Conservation (phyloP, 306 rosid species). For the Vigna mungo region DNA sequence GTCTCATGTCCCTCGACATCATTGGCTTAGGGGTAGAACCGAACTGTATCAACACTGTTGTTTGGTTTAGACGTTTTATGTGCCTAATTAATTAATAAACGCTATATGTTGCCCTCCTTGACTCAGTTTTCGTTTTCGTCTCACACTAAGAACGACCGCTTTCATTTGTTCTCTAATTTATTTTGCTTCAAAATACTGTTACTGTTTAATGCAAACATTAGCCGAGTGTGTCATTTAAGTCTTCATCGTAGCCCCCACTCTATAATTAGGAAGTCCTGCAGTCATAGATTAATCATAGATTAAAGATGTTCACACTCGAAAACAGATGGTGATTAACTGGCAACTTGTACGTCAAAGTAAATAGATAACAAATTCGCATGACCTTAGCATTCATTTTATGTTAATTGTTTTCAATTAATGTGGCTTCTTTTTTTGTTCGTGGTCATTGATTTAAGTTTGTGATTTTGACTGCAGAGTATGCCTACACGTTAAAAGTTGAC, state of each 20-base stretch:
- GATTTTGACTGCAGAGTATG: constrained; percentile 70
- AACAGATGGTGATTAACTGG: constrained; percentile 7
- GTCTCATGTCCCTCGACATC: constrained; percentile 41
- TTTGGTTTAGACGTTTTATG: constrained; percentile 27
- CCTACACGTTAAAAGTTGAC: constrained; percentile 86
- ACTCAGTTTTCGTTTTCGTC: constrained; percentile 29
- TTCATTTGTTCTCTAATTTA: too few relatives aligned
- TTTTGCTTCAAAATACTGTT: constrained; percentile 34
- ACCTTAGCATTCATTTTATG: not conserved
- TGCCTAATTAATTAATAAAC: constrained; percentile 38
- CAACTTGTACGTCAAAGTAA: not conserved
- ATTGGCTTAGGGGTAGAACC: constrained; percentile 26
- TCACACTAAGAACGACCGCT: not conserved
- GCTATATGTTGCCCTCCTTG: constrained; percentile 41
- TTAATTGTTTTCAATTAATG: too few relatives aligned
- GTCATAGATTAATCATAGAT: constrained; percentile 28
- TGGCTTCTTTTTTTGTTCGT: constrained; percentile 7
- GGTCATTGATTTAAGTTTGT: constrained; percentile 31
- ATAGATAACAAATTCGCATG: not conserved
- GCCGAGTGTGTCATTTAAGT: constrained; percentile 37
- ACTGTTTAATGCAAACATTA: constrained; percentile 37
- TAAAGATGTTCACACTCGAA: constrained; percentile 29
- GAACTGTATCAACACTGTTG: constrained; percentile 41
- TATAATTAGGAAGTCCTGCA: constrained; percentile 18
- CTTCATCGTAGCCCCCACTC: constrained; percentile 38